A percentile compares a stretch with the other conserved stretches of the same genome.
Evolutionary conservation across 2,329 filamentous ascomycete genomes (phyloP).

Genomic region (Graphilbum sp.): DNA sequence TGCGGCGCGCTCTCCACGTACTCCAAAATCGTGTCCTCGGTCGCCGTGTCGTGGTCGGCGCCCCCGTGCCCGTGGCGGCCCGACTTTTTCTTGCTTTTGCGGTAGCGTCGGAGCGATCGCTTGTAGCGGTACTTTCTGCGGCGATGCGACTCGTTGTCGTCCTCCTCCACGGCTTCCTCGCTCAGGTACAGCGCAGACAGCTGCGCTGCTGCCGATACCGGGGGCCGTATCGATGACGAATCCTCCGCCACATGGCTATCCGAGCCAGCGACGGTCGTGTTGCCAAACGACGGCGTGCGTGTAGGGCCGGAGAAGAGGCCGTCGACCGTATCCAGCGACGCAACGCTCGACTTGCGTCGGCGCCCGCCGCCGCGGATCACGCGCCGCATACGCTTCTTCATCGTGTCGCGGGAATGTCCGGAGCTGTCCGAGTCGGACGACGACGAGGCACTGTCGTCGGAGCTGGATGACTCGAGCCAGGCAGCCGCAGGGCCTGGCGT

Average conservation of each 20-base stretch:
- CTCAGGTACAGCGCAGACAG: constrained; percentile 21
- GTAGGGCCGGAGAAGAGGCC: constrained; percentile 12
- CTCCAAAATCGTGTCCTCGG: constrained; percentile 18
- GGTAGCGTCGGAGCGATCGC: constrained; percentile 10
- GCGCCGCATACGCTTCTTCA: constrained; percentile 48
- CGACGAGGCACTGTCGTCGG: constrained; percentile 15
- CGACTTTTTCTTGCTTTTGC: constrained; percentile 29
- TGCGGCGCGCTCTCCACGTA: constrained; percentile 4
- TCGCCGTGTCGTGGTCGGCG: constrained; percentile 11
- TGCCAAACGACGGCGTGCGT: constrained; percentile 26
- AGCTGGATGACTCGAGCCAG: constrained; percentile 54
- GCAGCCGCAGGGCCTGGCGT: constrained; percentile 71
- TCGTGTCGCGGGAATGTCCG: constrained; percentile 27
- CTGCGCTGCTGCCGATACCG: constrained; percentile 14
- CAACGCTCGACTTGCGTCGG: constrained; percentile 47
- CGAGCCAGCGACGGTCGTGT: constrained; percentile 13
- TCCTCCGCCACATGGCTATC: constrained; percentile 17
- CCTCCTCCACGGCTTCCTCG: constrained; percentile 30
- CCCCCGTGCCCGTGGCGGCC: constrained; percentile 13
- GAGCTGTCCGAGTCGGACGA: constrained; percentile 44
- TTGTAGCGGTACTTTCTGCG: constrained; percentile 16
- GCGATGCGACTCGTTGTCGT: constrained; percentile 23
- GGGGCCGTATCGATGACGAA: constrained; percentile 20
- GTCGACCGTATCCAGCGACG: constrained; percentile 35
- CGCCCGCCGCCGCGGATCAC: constrained; percentile 21